Evolutionary conservation across 1,284 basidiomycete species (phyloP), one percentile per base, ranked within the genome.

Genomic region (Dichomitus squalens): DNA sequence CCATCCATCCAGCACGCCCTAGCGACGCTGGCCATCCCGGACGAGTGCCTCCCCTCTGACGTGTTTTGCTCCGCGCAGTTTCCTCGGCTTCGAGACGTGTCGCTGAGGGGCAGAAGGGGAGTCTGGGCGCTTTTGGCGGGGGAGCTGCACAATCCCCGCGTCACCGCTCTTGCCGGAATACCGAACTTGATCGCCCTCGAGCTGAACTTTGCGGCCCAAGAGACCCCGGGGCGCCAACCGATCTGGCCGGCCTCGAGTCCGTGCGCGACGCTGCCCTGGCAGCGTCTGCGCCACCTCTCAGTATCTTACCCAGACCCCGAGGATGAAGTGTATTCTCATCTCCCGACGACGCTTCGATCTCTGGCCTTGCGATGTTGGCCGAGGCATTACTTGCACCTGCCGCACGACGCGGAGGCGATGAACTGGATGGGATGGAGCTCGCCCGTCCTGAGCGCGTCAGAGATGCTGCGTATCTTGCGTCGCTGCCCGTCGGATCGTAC

Each of bases 251-350:
- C 25, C 12, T 23, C 3, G 16, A 44, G 27, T 23, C 2, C 7
- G 12, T n/a, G n/a, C n/a, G n/a, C 41, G 25, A 23, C 23, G 41
- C 29, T 44, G 8, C 41, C 41, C 41, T 44, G 41, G 7, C 27
- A 23, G 2, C 16, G 29, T 29, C 41, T 44, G 16, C 25, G 25
- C 14, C n/a, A 44, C 7, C 52, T 53, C 4, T 29, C 25, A 11
- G 18, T 54, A 7, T 48, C 53, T 5, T 54, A 54, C 20, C 53
- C 53, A 3, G 46, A 54, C 18, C 44, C 53, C 3, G 44, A 54
- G 4, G 44, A 54, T 27, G 25, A 49, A 36, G 18, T 54, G 12
- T 54, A 40, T 16, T 8, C 44, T 7, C 53, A 49, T 14, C 35
- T 54, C 8, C 36, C 53, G 0, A 6, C 46, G 0, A 34, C 44